These are phyloP conservation scores for Oenanthe sinensis DNA, from an alignment of 129 eudicot genomes.

Conservation along the genomic window DNA sequence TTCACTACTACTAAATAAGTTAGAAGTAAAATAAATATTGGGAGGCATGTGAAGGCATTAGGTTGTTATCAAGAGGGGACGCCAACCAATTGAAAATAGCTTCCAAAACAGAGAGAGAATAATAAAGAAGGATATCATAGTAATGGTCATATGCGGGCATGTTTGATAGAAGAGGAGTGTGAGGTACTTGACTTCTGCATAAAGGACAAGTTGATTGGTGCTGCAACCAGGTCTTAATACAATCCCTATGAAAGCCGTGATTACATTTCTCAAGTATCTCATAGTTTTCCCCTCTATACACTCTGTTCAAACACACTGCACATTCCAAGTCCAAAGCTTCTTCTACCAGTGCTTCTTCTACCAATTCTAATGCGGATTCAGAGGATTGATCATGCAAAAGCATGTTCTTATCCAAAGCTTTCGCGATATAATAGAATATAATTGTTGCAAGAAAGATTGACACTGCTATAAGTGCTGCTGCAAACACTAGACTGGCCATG, in stretches of 20 bases:
- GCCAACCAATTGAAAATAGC: neutral
- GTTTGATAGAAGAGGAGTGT: neutral
- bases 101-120: neutral
- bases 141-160: neutral
- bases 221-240: neutral
- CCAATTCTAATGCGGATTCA: neutral
- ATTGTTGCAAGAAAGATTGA: neutral
- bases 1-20: neutral
- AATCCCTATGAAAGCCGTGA: neutral
- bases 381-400: neutral
- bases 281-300: neutral
- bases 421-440: neutral
- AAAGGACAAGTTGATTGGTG: slow-evolving; percentile 8
- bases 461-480: neutral
- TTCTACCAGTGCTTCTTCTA: too few relatives aligned
- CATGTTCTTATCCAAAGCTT: neutral
- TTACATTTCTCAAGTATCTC: neutral
- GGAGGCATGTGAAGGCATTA: neutral
- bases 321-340: slow-evolving; percentile 1
- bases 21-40: neutral
- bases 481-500: neutral
- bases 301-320: slow-evolving; percentile 5
- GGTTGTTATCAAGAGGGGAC: neutral
- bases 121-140: neutral
- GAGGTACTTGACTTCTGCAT: slow-evolving; percentile 4